These are phyloP conservation scores for Russula emetica DNA, from an alignment of 768 basidiomycete species.

Conservation along the genomic window DNA sequence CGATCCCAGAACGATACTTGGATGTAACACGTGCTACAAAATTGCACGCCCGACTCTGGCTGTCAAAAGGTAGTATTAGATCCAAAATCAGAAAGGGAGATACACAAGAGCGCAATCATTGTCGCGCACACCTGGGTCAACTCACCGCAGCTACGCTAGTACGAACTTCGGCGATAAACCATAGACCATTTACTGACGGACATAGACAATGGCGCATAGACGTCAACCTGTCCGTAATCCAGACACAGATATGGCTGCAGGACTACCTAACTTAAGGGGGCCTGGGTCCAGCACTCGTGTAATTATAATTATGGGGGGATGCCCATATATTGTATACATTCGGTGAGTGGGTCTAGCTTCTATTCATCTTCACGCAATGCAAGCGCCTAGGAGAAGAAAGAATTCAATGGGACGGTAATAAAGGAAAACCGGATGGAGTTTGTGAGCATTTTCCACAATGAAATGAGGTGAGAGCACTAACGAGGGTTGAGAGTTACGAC, in stretches of 20 bases:
- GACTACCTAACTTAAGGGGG: not conserved
- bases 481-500: not conserved
- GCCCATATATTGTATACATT: not conserved
- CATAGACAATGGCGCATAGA: not conserved
- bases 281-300: not conserved
- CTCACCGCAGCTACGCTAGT: not conserved
- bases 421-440: not conserved
- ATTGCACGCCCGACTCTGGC: not conserved
- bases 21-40: not conserved
- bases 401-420: not conserved
- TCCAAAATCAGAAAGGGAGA: not conserved
- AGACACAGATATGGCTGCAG: not conserved
- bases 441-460: not conserved
- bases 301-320: not conserved
- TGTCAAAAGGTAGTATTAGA: not conserved
- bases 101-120: not conserved
- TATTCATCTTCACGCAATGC: not conserved
- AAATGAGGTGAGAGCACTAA: not conserved
- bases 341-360: not conserved
- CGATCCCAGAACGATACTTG: not conserved
- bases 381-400: not conserved
- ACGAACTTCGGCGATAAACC: slow-evolving; percentile 6
- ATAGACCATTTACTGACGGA: not conserved
- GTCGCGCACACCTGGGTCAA: not conserved
- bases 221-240: not conserved